Evolutionary conservation across 805 yeast genomes (phyloP), one percentile per base, ranked within the genome.

Genomic region (Candida namnaoensis): DNA sequence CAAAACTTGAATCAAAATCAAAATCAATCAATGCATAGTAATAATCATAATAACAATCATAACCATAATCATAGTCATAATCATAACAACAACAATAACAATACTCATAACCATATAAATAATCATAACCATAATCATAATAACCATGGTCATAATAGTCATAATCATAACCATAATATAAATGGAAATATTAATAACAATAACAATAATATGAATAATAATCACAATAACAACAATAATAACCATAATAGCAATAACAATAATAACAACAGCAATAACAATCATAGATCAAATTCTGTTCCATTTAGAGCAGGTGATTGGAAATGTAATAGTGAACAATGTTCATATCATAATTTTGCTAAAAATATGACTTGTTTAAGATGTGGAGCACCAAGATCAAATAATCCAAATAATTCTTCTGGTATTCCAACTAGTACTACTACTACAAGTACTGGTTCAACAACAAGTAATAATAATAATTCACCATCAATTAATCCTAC

Each of bases 221-320:
- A 49, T 38, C 51, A 48, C 38, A 46, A 47, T 39, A 44, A 40
- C 41, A 35, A 33, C 33, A 38, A 35, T 19, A 39, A 38, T 33
- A 44, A 45, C 19, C 38, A 42, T 28, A 47, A 45, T 37, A 41
- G 40, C 24, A 42, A 42, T 36, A 40, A 33, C 26, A 39, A 38
- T 27, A 30, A 26, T 14, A 32, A 32, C 28, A 36, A 33, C 27
- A 47, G 41, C 15, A 48, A 15, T 19, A 43, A 41, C 26, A 47
- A 36, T n/a, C 54, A 56, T 43, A 58, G 66, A 36, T 64, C 63
- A 41, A 72, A 69, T 5, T 68, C 77, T 52, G 95, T 90, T n/a
- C 96, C 96, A 28, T 90, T 90, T 63, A 74, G 97, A 52, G 96
- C 96, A 3, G 96, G 96, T 40, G 97, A 88, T 63, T 90, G 96